phyloP scores from a whole-genome alignment of 2,329 filamentous ascomycete species.

The Apiospora aurea region DNA sequence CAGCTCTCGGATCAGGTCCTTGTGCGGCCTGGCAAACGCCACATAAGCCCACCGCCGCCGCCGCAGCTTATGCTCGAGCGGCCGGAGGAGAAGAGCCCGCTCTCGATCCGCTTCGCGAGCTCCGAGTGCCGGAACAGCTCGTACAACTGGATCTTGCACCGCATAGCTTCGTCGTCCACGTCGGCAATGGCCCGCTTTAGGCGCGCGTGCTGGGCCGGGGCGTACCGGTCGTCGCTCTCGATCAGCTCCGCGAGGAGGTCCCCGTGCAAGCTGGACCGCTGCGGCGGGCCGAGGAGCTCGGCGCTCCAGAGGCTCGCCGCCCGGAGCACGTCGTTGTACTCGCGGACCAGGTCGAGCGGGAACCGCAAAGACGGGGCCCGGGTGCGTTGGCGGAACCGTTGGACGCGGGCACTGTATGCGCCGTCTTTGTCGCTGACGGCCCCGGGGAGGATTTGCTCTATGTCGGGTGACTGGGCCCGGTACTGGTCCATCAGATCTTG shows the following conservation, averaged over 20 bases:
- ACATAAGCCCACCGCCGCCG: background rate
- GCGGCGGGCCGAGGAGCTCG: background rate
- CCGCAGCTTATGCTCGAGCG: background rate
- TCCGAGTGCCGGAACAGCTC: background rate
- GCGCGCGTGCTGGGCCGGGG: background rate
- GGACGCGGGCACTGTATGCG: background rate
- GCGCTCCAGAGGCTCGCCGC: background rate
- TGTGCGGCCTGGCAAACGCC: background rate
- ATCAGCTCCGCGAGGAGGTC: background rate
- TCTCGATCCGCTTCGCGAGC: background rate
- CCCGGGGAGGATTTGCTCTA: background rate
- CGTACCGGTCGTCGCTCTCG: background rate
- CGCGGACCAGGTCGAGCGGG: too few species aligned
- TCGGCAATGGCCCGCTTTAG: background rate
- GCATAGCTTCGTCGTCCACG: background rate
- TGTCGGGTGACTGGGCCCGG: background rate
- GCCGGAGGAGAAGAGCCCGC: background rate
- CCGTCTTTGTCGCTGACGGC: background rate
- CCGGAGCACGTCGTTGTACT: background rate
- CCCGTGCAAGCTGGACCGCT: background rate
- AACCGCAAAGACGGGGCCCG: too few species aligned
- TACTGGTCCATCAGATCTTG: background rate
- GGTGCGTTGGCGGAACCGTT: background rate
- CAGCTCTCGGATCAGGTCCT: too few species aligned
- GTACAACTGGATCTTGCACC: slow-evolving; percentile 8